A percentile compares a stretch with the other conserved stretches of the same genome.
Conservation (phyloP, 106 monocot genomes). For the Apostasia shenzhenica region DNA sequence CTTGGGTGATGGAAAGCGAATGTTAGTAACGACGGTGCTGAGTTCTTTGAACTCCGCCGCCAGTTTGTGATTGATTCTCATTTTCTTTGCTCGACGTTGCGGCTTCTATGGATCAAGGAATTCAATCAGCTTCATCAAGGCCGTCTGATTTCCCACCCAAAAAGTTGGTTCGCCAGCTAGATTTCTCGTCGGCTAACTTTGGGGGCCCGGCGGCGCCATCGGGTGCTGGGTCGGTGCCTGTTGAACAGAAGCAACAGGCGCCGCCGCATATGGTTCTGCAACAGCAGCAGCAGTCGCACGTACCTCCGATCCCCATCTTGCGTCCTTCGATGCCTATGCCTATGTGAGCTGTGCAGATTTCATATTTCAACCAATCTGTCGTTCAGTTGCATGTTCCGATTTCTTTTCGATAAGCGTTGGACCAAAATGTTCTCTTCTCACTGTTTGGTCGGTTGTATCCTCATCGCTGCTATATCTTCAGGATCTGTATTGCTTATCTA, state of each 20-base stretch:
- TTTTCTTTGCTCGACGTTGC: neutral
- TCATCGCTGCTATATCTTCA: neutral
- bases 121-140: constrained; percentile 13
- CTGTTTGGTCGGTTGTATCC: neutral
- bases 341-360: constrained; percentile 26
- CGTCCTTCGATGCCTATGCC: constrained; percentile 24
- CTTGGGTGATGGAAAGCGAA: neutral
- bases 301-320: neutral
- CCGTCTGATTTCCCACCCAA: constrained; percentile 39
- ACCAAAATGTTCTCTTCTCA: neutral
- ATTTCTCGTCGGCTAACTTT: constrained; percentile 40
- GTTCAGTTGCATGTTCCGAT: neutral
- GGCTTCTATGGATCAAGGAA: constrained; percentile 25
- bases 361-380: neutral
- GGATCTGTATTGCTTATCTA: neutral
- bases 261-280: neutral
- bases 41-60: neutral
- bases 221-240: neutral
- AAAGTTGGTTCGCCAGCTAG: constrained; percentile 57
- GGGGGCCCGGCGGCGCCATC: constrained; percentile 3
- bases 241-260: neutral
- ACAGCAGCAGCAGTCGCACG: neutral
- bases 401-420: neutral
- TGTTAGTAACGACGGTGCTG: neutral
- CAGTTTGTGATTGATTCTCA: neutral